Evolutionary conservation across 352 stramenopile genomes (phyloP), one percentile per base, ranked within the genome.

Genomic region (Pythium rhizo-oryzae): DNA sequence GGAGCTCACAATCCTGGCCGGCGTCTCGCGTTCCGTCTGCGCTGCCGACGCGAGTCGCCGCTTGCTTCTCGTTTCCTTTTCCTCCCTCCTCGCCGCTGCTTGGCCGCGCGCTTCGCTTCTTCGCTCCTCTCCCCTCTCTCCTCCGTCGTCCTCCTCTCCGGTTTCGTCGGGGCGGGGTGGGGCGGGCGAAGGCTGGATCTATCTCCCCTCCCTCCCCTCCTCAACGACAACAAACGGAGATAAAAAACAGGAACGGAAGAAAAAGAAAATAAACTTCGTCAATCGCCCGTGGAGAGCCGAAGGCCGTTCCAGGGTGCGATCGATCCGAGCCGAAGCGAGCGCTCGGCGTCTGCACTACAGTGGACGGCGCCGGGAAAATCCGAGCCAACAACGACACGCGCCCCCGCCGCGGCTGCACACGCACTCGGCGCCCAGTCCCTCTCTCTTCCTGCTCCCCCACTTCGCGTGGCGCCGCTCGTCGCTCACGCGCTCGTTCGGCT

Each of bases 1-100:
- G 8, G 23, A 47, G 53, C 54, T 58, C 30, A 47, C 65, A 62
- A 71, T 65, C 65, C 39, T 71, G 57, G 28, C 64, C 44, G 44
- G 19, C 44, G 44, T 51, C 44, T 41, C 35, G 35, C 35, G 25
- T 37, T 13, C 9, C 18, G 24, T 24, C 18, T 18, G 35, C 35
- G 8, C 35, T 41, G 12, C 35, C 35, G 35, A 41, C 52, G 52
- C 28, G 28, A 33, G 28, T 33, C 28, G 28, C 28, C 28, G 28
- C 52, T 59, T 44, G 8, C 52, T 59, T 49, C 35, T 8, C 35
- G 12, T 8, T 41, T 8, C 13, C 35, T 41, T 11, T 41, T 41
- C 13, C 13, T 41, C 12, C 35, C 8, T 11, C 35, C 35, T 41
- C 28, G 28, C 28, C 28, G 28, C 28, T 33, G 28, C 28, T 6